Base-by-base conservation (phyloP, 2,329 filamentous ascomycete species). In the Penicillium sp. region DNA sequence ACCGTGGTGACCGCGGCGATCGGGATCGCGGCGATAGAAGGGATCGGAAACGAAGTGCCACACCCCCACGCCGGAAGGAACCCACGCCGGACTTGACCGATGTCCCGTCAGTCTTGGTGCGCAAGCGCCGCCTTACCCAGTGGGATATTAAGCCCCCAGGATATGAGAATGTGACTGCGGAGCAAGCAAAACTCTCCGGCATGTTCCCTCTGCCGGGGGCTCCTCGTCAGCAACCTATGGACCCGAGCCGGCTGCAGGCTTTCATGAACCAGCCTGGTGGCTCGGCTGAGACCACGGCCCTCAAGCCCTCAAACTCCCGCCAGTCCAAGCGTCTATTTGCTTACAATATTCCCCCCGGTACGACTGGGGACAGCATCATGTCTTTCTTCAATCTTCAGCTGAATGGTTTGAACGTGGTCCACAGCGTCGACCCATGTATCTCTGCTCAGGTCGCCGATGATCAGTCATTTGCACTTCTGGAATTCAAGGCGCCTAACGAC, bases 121-220 rank as follows among this genome's bases (percentile, higher is more conserved):
- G 91, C 57, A 93, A 90, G 75, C 84, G 94, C 55, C 85, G 93
- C 44, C 74, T 98, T 75, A 97, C 90, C 23, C 94, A 98, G 68
- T 99, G 93, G 93, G 94, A 99, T 65, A 96, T 98, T 67, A 98
- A 98, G 72, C 93, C 93, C 4, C 87, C 89, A 11, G 91, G 93
- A 30, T 99, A 99, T 61, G 94, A 98, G 62, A 94, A 93, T 67
- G 91, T 99, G 51, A 96, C 93, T 2, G 89, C 93, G 15, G 94
- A 98, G 68, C 94, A 98, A 67, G 94, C 93, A 35, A 99, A 99
- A 74, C 78, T 98, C 30, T 98, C 94, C 2, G 81, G 72, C 71
- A 56, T 98, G 93, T 99, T 98, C 73, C 90, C 94, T 45, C 80
- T 99, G 31, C 93, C 93, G 3, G 93, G 93, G 51, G 93, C 93